Conservation (phyloP, 1,284 basidiomycete genomes). For the Leccinum fuscescens region DNA sequence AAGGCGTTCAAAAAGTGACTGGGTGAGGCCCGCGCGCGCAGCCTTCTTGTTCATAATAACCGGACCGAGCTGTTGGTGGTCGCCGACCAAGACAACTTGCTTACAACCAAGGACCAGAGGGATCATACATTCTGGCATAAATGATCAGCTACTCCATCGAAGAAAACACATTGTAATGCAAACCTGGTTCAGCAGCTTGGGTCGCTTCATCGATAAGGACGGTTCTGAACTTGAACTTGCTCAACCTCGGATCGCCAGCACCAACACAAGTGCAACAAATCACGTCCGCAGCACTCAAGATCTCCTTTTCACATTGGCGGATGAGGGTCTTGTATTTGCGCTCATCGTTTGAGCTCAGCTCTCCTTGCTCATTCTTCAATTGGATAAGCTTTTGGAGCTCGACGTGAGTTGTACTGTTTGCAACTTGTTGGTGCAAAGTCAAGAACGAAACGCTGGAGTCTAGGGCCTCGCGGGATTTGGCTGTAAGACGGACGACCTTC, state of each 20-base stretch:
- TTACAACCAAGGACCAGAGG: slow-evolving; percentile 97
- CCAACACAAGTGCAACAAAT: slow-evolving; percentile 99
- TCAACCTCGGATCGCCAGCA: slow-evolving; percentile 92
- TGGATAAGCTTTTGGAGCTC: slow-evolving; percentile 97
- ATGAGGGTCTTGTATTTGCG: slow-evolving; percentile 97
- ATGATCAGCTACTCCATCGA: slow-evolving; percentile 11
- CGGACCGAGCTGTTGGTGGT: slow-evolving; percentile 97
- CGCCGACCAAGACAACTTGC: slow-evolving; percentile 97
- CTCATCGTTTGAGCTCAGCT: slow-evolving; percentile 94
- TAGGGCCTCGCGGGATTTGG: slow-evolving; percentile 96
- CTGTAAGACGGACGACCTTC: slow-evolving; percentile 96
- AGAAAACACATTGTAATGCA: slow-evolving; percentile 31
- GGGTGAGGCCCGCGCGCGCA: slow-evolving; percentile 93
- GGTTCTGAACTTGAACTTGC: slow-evolving; percentile 97
- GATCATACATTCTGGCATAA: slow-evolving; percentile 90
- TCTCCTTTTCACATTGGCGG: slow-evolving; percentile 95
- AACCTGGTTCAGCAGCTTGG: slow-evolving; percentile 95
- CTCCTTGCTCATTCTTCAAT: slow-evolving; percentile 96
- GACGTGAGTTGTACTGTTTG: slow-evolving; percentile 91
- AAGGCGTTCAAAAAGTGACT: slow-evolving; percentile 96
- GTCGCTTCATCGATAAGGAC: slow-evolving; percentile 99
- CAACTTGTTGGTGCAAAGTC: slow-evolving; percentile 96
- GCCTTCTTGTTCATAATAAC: slow-evolving; percentile 99
- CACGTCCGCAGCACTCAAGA: slow-evolving; percentile 91
- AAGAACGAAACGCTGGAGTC: slow-evolving; percentile 93